phyloP scores from a whole-genome alignment of 1,139 yeast species.

The Magnusiomyces sp. region DNA sequence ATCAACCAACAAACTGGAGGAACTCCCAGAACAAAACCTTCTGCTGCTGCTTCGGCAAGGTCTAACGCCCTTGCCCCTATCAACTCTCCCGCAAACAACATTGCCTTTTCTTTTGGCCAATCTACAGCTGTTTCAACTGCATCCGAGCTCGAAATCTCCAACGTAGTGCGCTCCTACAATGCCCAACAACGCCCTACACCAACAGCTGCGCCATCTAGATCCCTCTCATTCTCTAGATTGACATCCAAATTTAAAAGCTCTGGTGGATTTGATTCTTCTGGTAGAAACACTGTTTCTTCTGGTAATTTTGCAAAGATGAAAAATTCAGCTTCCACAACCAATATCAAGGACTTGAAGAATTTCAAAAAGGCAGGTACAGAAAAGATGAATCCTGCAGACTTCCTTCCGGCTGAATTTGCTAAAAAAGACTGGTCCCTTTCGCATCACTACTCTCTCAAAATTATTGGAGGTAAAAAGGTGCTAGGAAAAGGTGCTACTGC shows the following conservation, averaged over 20 bases:
- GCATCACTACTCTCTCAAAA: slow-evolving; percentile 13
- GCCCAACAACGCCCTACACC: slow-evolving; percentile 14
- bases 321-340: background rate
- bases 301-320: background rate
- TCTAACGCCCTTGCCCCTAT: background rate
- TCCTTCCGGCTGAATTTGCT: slow-evolving; percentile 16
- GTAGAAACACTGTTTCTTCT: slow-evolving; percentile 3
- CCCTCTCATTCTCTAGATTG: slow-evolving; percentile 13
- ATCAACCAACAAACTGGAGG: too few relatives aligned
- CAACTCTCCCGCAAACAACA: slow-evolving; percentile 2
- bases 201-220: slow-evolving; percentile 1
- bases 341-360: background rate
- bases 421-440: slow-evolving; percentile 16
- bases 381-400: slow-evolving; percentile 15
- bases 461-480: slow-evolving; percentile 8
- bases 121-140: slow-evolving; percentile 9
- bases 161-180: slow-evolving; percentile 11
- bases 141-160: slow-evolving; percentile 9
- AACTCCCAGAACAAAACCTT: too few relatives aligned
- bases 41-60: too few relatives aligned
- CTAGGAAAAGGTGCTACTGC: slow-evolving; percentile 16
- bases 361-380: slow-evolving; percentile 8
- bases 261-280: background rate
- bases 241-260: slow-evolving; percentile 6
- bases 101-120: slow-evolving; percentile 11